Conservation (phyloP, 2,329 filamentous ascomycete genomes). For the Falciphora oryzae region DNA sequence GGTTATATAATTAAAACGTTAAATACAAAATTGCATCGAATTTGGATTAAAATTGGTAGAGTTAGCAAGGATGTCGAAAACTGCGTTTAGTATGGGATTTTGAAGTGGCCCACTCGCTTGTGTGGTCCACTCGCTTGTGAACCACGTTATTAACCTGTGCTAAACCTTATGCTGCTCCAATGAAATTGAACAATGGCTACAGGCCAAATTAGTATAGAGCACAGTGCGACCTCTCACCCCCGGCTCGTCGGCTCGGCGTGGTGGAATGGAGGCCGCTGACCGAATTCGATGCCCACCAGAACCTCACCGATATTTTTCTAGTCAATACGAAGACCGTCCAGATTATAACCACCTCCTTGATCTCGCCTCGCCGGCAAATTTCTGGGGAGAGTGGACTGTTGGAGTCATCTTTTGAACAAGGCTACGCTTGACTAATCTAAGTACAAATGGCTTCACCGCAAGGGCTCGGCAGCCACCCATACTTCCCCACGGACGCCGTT, state of each 20-base stretch:
- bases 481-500: conserved; percentile 38
- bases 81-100: too few relatives aligned
- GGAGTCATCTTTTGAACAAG: not conserved
- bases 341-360: not conserved
- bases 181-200: too few relatives aligned
- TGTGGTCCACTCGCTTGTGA: too few relatives aligned
- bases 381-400: not conserved
- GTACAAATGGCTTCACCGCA: not conserved
- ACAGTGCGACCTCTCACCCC: not conserved
- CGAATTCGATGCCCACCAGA: not conserved
- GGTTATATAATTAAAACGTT: too few relatives aligned
- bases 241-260: too few relatives aligned
- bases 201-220: not conserved
- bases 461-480: conserved; percentile 36
- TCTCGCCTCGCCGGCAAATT: not conserved
- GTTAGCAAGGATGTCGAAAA: too few relatives aligned
- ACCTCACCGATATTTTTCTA: not conserved
- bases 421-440: conserved; percentile 27
- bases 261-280: not conserved
- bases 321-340: too few relatives aligned
- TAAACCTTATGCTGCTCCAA: too few relatives aligned
- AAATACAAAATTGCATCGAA: too few relatives aligned
- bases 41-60: too few relatives aligned
- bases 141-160: too few relatives aligned
- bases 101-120: too few relatives aligned